Percentiles rank a stretch among this genome's conserved stretches.
These are phyloP conservation scores for Epicoccum nigrum DNA, from an alignment of 2,329 filamentous ascomycete genomes.

Conservation along the genomic window DNA sequence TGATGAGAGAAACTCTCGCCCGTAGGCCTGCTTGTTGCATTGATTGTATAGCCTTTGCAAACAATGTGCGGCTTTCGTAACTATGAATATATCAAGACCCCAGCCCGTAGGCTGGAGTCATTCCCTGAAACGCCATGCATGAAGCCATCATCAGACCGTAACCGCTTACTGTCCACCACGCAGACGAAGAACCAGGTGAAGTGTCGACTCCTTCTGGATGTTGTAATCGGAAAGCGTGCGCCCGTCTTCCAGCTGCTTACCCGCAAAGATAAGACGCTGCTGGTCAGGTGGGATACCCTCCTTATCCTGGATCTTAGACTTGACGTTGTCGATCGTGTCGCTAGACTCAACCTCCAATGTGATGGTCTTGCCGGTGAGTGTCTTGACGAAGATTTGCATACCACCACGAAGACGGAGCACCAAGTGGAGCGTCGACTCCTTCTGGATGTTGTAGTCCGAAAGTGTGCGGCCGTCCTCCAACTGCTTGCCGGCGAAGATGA, in stretches of 20 bases:
- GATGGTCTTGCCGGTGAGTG: conserved; percentile 83
- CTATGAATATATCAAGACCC: conserved; percentile 37
- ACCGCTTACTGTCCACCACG: conserved; percentile 59
- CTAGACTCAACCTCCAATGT: conserved; percentile 88
- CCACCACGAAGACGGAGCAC: conserved; percentile 88
- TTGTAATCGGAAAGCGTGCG: conserved; percentile 94
- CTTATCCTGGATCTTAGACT: conserved; percentile 80
- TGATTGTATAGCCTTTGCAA: conserved; percentile 27
- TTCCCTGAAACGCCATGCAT: conserved; percentile 41
- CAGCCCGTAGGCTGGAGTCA: conserved; percentile 32
- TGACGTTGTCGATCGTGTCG: conserved; percentile 94
- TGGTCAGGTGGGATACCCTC: conserved; percentile 92
- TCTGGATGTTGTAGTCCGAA: conserved; percentile 94
- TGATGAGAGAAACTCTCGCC: conserved; percentile 37
- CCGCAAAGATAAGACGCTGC: conserved; percentile 90
- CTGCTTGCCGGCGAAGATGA: conserved; percentile 97
- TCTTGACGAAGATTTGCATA: conserved; percentile 66
- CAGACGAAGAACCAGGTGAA: conserved; percentile 68
- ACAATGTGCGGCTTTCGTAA: conserved; percentile 26
- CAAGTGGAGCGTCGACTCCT: conserved; percentile 84
- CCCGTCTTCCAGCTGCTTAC: conserved; percentile 92
- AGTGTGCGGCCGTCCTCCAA: conserved; percentile 92
- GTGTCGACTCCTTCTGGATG: conserved; percentile 78
- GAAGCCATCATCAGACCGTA: conserved; percentile 24
- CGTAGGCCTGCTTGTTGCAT: conserved; percentile 42